These are phyloP conservation scores for Leccinum pachyderme DNA, from an alignment of 1,284 basidiomycete genomes.

Conservation along the genomic window DNA sequence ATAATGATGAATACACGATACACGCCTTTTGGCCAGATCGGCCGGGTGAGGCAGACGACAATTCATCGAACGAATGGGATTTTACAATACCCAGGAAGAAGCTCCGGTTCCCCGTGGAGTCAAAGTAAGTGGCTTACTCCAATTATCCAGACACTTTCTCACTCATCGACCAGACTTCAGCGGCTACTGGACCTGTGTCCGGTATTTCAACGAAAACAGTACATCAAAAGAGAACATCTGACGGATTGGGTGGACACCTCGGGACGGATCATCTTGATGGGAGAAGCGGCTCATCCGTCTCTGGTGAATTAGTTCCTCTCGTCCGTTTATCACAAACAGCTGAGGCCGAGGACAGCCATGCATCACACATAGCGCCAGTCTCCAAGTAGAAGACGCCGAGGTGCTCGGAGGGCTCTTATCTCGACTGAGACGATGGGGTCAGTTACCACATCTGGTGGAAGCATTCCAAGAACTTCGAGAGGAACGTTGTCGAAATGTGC, in stretches of 20 bases:
- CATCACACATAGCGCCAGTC: slow-evolving; percentile 27
- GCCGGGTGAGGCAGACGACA: background rate
- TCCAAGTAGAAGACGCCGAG: slow-evolving; percentile 38
- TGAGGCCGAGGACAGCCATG: slow-evolving; percentile 27
- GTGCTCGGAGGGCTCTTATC: slow-evolving; percentile 43
- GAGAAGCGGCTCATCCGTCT: slow-evolving; percentile 44
- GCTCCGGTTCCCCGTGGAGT: slow-evolving; percentile 15
- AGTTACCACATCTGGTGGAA: slow-evolving; percentile 37
- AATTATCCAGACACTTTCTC: background rate
- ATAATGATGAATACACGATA: slow-evolving; percentile 15
- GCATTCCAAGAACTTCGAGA: slow-evolving; percentile 42
- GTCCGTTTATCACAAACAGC: background rate
- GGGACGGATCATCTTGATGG: slow-evolving; percentile 39
- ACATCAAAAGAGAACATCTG: slow-evolving; percentile 8
- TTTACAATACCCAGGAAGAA: slow-evolving; percentile 9
- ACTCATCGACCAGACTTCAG: slow-evolving; percentile 5
- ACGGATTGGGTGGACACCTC: slow-evolving; percentile 34
- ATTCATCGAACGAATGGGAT: slow-evolving; percentile 8
- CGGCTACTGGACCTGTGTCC: slow-evolving; percentile 19
- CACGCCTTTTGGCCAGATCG: slow-evolving; percentile 18
- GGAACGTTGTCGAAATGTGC: slow-evolving; percentile 16
- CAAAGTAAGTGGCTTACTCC: slow-evolving; percentile 7
- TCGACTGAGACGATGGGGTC: slow-evolving; percentile 35
- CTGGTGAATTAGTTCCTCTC: slow-evolving; percentile 17
- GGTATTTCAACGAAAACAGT: slow-evolving; percentile 9